Evolutionary conservation across 371 early-diverging fungal genomes (phyloP), one percentile per base, ranked within the genome.

Genomic region (Apophysomyces variabilis): DNA sequence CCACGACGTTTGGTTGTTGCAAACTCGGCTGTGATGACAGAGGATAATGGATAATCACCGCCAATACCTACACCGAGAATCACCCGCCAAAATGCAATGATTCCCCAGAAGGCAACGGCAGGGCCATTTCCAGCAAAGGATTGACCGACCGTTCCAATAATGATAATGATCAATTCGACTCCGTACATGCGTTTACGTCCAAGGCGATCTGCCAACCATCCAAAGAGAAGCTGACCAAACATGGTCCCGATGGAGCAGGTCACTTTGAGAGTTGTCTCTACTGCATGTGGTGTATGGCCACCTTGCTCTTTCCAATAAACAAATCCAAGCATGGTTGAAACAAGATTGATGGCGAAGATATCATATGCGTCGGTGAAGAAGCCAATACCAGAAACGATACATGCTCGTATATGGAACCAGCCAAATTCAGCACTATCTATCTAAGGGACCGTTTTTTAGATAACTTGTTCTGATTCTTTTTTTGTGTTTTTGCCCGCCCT

Each of bases 331-430:
- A 92, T 92, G 12, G 90, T 75, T 3, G 93, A 85, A 41, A 90
- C 92, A 64, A 94, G 73, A 64, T 89, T 89, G 75, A 94, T 94
- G 57, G 91, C 90, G 65, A 95, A 96, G 50, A 93, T 86, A 85
- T 96, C 94, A 73, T 95, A 93, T 21, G 93, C 88, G 72, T 95
- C 94, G 9, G 94, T 94, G 72, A 92, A 93, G 84, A 93, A 94
- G 60, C 96, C 95, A 54, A 90, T 82, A 66, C 96, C 96, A 13
- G 95, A 89, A 26, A 94, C 93, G 57, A 94, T 73, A 80, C 92
- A 90, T 50, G 96, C 90, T 46, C 92, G 89, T 46, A 95, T 71
- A 74, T 95, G 94, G 86, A 92, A 93, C 93, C 93, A 92, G 65
- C 84, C 84, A 69, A 84, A 84, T 50, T 79, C 70, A 5, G 84